Evolutionary conservation across 116 monocot species (phyloP), one percentile per base, ranked within the genome.

Genomic region (Cymodocea nodosa): DNA sequence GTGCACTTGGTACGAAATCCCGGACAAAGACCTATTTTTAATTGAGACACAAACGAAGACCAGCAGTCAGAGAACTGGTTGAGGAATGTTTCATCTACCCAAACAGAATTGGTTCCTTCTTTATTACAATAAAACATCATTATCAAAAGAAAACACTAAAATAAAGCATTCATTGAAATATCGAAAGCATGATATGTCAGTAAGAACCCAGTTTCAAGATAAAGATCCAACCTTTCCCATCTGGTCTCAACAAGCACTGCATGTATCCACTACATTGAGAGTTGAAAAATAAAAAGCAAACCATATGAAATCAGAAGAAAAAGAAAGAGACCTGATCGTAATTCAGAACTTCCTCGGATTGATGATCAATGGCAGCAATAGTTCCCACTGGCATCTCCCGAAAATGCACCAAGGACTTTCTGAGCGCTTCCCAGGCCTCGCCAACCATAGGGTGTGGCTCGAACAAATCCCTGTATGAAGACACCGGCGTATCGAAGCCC

Each of bases 1-100:
- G 76, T 35, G 70, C 76, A 52, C 70, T 70, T 3, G 76, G 76
- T 44, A 76, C 76, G 40, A 76, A 76, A 23, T 76, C 76, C 35
- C 76, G 70, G 22, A 76, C 76, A 53, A 70, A 76, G 14, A 76
- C 76, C 76, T 70, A 57, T 11, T 52, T 36, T 23, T 30, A 8
- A 6, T 8, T 6, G 4, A 11, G 44, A 11, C 23, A 65, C 49
- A 65, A 52, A 17, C 7, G 8, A 51, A 36, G 24, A 18, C 0
- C 20, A 15, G 23, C 20, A 22, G 13, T 22, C 15, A 57, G 24
- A 25, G 23, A 6, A 10, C 3, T 57, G 30, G 30, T 30, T 30
- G 3, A 30, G 12, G 9, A 24, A 11, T 22, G 12, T 57, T 57
- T 22, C 13, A 22, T 22, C 57, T 23, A 23, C 20, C 9, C 13